phyloP scores from a whole-genome alignment of 352 stramenopile genomes.

The Saprolegnia diclina region DNA sequence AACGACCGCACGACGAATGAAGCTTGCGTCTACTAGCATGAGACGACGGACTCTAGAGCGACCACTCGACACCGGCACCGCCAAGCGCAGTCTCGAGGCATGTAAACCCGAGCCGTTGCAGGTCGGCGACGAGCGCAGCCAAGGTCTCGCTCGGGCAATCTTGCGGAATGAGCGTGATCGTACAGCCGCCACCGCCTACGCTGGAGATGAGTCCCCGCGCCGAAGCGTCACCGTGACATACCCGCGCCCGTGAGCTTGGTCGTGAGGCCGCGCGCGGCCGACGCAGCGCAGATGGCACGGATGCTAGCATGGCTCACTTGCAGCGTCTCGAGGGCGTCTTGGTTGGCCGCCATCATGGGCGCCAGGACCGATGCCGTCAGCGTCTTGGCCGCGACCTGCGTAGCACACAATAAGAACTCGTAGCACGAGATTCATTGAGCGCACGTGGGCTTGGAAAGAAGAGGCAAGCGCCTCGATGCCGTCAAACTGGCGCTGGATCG shows the following conservation, averaged over 20 bases:
- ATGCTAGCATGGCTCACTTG: slow-evolving; percentile 82
- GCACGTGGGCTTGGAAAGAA: slow-evolving; percentile 46
- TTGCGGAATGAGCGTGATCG: slow-evolving; percentile 68
- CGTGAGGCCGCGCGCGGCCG: slow-evolving; percentile 42
- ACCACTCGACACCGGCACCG: slow-evolving; percentile 39
- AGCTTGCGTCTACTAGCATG: too few species aligned
- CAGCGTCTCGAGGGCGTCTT: slow-evolving; percentile 65
- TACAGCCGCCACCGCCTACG: slow-evolving; percentile 69
- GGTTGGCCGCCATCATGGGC: slow-evolving; percentile 59
- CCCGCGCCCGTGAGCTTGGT: slow-evolving; percentile 91
- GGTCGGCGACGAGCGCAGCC: slow-evolving; percentile 38
- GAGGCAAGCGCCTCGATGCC: slow-evolving; percentile 71
- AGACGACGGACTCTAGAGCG: not conserved
- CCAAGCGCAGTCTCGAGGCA: slow-evolving; percentile 57
- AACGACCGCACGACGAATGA: too few species aligned
- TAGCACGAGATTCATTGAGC: not conserved
- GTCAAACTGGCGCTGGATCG: slow-evolving; percentile 56
- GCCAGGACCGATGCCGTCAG: slow-evolving; percentile 44
- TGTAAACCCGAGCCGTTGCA: slow-evolving; percentile 46
- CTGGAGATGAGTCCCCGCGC: not conserved
- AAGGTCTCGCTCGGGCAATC: slow-evolving; percentile 40
- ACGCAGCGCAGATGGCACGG: slow-evolving; percentile 63
- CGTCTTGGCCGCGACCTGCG: slow-evolving; percentile 30
- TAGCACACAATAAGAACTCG: not conserved
- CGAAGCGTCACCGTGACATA: too few species aligned